These are phyloP conservation scores for Oehlia diaphana DNA, from an alignment of 192 early-diverging fungal species.

Conservation along the genomic window DNA sequence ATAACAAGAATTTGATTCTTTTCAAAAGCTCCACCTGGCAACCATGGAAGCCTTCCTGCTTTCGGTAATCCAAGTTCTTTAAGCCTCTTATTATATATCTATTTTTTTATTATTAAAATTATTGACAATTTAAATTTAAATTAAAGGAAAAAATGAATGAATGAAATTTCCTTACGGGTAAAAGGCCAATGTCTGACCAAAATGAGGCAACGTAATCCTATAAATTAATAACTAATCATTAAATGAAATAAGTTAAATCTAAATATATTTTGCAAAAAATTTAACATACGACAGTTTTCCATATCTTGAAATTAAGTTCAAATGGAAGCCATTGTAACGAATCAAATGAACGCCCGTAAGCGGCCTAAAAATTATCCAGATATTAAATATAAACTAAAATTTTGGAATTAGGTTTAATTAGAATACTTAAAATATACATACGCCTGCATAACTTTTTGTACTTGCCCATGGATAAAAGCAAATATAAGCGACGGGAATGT, in stretches of 20 bases:
- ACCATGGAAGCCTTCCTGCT: not conserved
- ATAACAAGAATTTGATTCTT: not conserved
- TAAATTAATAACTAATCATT: not conserved
- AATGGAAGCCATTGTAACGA: slow-evolving; percentile 18
- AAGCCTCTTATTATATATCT: slow-evolving; percentile 20
- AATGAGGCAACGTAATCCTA: not conserved
- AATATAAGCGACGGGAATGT: slow-evolving; percentile 1
- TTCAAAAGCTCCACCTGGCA: slow-evolving; percentile 7
- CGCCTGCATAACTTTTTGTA: not conserved
- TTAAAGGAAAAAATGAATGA: too few relatives aligned
- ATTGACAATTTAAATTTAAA: not conserved
- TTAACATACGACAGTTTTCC: slow-evolving; percentile 11
- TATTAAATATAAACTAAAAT: not conserved
- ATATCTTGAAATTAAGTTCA: not conserved
- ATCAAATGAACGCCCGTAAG: slow-evolving; percentile 13
- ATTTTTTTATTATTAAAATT: too few relatives aligned
- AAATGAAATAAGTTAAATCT: not conserved
- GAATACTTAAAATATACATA: not conserved
- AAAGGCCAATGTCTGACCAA: not conserved
- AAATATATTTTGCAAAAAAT: not conserved
- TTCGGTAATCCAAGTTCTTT: not conserved
- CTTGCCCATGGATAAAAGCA: slow-evolving; percentile 18
- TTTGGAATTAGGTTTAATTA: not conserved
- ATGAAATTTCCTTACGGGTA: not conserved
- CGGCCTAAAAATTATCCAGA: not conserved